These are phyloP conservation scores for Xanthoparmelia taractica DNA, from an alignment of 495 filamentous ascomycete species.

Conservation along the genomic window DNA sequence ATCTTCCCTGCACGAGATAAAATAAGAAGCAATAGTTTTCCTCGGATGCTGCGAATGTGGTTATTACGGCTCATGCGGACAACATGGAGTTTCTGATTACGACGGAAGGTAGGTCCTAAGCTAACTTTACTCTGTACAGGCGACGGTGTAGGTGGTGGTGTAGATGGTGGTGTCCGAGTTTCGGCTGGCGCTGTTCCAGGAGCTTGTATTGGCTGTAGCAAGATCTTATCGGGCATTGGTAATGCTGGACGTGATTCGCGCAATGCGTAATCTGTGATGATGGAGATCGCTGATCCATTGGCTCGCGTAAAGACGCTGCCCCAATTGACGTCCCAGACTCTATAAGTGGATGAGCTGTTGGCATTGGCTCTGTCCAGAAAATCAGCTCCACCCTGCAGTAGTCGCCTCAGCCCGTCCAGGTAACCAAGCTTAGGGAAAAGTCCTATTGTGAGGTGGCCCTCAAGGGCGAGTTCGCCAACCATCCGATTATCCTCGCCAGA, in stretches of 20 bases:
- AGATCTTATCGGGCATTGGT: conserved; percentile 4
- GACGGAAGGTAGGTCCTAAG: not conserved
- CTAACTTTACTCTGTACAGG: not conserved
- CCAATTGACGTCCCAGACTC: conserved; percentile 25
- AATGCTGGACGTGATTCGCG: not conserved
- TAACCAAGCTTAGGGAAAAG: conserved; percentile 17
- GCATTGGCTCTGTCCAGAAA: conserved; percentile 17
- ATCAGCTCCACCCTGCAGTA: conserved; percentile 8
- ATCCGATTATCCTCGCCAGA: not conserved
- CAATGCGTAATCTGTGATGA: conserved; percentile 16
- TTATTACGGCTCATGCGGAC: conserved; percentile 8
- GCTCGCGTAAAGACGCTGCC: conserved; percentile 19
- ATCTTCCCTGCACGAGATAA: not conserved
- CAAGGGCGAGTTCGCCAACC: conserved; percentile 15
- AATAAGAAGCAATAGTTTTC: not conserved
- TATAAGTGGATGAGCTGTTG: conserved; percentile 4
- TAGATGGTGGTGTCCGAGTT: not conserved
- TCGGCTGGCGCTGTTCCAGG: not conserved
- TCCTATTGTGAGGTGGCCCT: conserved; percentile 11
- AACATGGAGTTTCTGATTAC: conserved; percentile 13
- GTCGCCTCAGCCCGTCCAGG: conserved; percentile 3
- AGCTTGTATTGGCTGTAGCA: not conserved
- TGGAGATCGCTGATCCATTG: conserved; percentile 21
- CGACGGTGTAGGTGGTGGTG: too few species aligned
- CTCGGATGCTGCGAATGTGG: not conserved